Evolutionary conservation across 768 basidiomycete genomes (phyloP).

Genomic region (Rhizopogon vinicolor): DNA sequence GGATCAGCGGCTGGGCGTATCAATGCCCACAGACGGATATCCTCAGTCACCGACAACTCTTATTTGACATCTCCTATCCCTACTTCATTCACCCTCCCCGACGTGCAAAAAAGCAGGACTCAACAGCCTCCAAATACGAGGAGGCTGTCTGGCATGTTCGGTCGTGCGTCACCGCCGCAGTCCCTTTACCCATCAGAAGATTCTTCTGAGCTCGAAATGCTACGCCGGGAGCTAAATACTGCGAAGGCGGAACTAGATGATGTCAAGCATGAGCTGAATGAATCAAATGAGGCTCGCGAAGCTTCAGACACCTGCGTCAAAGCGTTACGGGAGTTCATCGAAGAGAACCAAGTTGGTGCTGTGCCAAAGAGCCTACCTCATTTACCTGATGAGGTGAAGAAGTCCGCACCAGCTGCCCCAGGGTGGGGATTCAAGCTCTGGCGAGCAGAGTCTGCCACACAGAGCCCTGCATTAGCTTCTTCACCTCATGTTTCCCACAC

Average conservation of each 20-base stretch:
- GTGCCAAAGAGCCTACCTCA: slow-evolving; percentile 11
- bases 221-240: slow-evolving; percentile 55
- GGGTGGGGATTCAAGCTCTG: slow-evolving; percentile 74
- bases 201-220: slow-evolving; percentile 45
- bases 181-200: slow-evolving; percentile 26
- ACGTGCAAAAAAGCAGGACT: slow-evolving; percentile 14
- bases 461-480: slow-evolving; percentile 16
- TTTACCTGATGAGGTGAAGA: slow-evolving; percentile 30
- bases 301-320: slow-evolving; percentile 84
- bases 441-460: slow-evolving; percentile 38
- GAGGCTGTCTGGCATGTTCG: slow-evolving; percentile 52
- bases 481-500: slow-evolving; percentile 19
- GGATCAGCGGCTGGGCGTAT: slow-evolving; percentile 43
- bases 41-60: slow-evolving; percentile 56
- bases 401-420: slow-evolving; percentile 22
- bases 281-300: slow-evolving; percentile 78
- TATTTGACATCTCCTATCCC: slow-evolving; percentile 27
- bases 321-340: slow-evolving; percentile 79
- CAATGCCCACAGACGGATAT: slow-evolving; percentile 62
- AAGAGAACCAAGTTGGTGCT: slow-evolving; percentile 62
- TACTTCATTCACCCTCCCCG: slow-evolving; percentile 31
- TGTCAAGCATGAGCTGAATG: slow-evolving; percentile 61
- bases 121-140: slow-evolving; percentile 23
- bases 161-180: slow-evolving; percentile 42
- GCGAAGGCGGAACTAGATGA: slow-evolving; percentile 59